A percentile compares a stretch with the other conserved stretches of the same genome.
phyloP scores from a whole-genome alignment of 768 basidiomycete species.

The Lactarius akahatsu region DNA sequence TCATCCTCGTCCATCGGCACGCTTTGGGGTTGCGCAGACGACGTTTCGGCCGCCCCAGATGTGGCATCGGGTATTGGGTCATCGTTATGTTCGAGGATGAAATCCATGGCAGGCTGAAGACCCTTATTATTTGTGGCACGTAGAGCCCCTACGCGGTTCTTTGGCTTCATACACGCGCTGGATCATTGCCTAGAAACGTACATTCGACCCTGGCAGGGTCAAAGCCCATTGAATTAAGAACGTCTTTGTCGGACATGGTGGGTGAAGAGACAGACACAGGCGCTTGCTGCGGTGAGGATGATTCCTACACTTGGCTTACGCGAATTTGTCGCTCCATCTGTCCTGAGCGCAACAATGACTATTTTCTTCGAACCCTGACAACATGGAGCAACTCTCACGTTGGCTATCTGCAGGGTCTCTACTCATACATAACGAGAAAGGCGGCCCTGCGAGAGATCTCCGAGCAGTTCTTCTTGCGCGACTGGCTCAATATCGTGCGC shows the following conservation, averaged over 20 bases:
- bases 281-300: background rate
- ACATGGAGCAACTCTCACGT: constrained; percentile 25
- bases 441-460: constrained; percentile 15
- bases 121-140: constrained; percentile 81
- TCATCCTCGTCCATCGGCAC: constrained; percentile 59
- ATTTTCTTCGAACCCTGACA: background rate
- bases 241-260: constrained; percentile 62
- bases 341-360: background rate
- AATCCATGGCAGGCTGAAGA: constrained; percentile 89
- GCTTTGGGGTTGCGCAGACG: constrained; percentile 28
- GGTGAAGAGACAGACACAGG: background rate
- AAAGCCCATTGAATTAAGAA: constrained; percentile 84
- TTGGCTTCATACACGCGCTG: constrained; percentile 3
- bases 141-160: constrained; percentile 67
- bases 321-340: background rate
- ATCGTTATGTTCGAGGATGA: constrained; percentile 77
- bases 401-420: constrained; percentile 21
- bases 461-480: constrained; percentile 21
- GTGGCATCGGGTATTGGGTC: constrained; percentile 64
- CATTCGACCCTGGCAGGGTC: constrained; percentile 82
- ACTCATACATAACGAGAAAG: constrained; percentile 24
- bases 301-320: background rate
- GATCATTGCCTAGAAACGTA: constrained; percentile 41
- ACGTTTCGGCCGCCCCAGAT: constrained; percentile 35
- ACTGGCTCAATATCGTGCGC: constrained; percentile 23